Conservation (phyloP, 305 asterid species). For the Ajuga reptans region DNA sequence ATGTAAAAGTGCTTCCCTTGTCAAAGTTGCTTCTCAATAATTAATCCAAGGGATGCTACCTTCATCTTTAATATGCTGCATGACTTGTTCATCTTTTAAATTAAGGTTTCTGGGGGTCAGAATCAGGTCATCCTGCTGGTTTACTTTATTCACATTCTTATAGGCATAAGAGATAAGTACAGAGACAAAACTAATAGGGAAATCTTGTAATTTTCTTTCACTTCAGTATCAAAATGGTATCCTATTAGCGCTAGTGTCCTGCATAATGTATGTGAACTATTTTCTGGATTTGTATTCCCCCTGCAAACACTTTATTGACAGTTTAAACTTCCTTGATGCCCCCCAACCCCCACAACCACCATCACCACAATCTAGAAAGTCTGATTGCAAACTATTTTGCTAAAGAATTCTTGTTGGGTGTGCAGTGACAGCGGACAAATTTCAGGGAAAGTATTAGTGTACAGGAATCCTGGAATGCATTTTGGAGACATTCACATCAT, state of each 20-base stretch:
- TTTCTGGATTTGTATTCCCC: background rate
- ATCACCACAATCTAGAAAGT: too few relatives aligned
- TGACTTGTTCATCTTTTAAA: background rate
- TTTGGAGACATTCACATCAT: constrained; percentile 70
- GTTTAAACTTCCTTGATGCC: background rate
- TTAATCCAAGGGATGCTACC: background rate
- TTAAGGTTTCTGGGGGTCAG: background rate
- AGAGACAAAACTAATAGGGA: background rate
- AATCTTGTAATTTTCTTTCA: background rate
- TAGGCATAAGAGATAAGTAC: background rate
- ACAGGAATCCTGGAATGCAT: constrained; percentile 85
- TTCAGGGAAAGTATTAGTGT: constrained; percentile 69
- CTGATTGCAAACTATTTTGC: background rate
- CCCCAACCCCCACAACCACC: background rate
- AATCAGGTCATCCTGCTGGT: background rate
- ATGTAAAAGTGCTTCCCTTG: constrained; percentile 31
- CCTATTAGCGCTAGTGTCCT: background rate
- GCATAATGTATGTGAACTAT: background rate
- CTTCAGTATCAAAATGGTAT: background rate
- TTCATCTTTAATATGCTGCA: background rate
- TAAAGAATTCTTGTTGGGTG: constrained; percentile 12
- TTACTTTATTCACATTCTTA: background rate
- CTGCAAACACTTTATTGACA: background rate
- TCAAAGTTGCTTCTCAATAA: constrained; percentile 1
- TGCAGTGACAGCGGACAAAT: constrained; percentile 69